Evolutionary conservation across 1,284 basidiomycete species (phyloP).

Genomic region (Cutaneotrichosporon cavernicola): DNA sequence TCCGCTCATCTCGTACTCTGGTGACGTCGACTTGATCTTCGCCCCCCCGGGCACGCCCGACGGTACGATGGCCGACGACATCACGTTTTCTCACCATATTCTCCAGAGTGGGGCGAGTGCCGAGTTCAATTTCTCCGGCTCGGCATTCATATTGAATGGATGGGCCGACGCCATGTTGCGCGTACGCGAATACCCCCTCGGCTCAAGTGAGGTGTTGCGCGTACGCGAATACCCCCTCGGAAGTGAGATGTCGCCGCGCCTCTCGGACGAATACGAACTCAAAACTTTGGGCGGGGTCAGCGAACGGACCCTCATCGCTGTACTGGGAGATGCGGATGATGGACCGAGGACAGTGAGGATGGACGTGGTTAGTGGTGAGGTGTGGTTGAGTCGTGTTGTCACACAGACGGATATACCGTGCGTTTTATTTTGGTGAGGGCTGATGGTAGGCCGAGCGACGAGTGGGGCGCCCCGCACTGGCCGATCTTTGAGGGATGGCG

Average conservation of each 20-base stretch:
- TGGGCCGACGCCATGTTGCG: neutral
- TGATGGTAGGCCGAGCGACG: slow-evolving; percentile 5
- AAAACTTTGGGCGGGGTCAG: neutral
- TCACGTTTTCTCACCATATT: neutral
- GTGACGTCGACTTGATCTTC: neutral
- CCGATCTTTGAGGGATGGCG: slow-evolving; percentile 1
- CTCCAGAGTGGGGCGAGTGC: neutral
- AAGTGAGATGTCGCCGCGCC: neutral
- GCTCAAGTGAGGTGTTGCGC: neutral
- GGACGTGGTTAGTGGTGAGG: neutral
- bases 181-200: neutral
- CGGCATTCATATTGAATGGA: neutral
- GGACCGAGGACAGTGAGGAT: neutral
- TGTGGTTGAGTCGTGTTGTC: neutral
- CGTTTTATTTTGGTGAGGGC: neutral
- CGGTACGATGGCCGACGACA: neutral
- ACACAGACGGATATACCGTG: neutral
- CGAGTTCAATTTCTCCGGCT: slow-evolving; percentile 1
- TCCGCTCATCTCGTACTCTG: neutral
- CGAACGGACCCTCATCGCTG: slow-evolving; percentile 3
- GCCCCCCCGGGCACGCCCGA: neutral
- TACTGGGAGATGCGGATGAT: neutral
- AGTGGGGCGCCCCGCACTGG: slow-evolving; percentile 10
- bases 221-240: neutral
- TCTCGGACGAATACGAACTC: too few species aligned